These are phyloP conservation scores for Breviolum minutum DNA, from an alignment of 73 alveolate species.

Conservation along the genomic window DNA sequence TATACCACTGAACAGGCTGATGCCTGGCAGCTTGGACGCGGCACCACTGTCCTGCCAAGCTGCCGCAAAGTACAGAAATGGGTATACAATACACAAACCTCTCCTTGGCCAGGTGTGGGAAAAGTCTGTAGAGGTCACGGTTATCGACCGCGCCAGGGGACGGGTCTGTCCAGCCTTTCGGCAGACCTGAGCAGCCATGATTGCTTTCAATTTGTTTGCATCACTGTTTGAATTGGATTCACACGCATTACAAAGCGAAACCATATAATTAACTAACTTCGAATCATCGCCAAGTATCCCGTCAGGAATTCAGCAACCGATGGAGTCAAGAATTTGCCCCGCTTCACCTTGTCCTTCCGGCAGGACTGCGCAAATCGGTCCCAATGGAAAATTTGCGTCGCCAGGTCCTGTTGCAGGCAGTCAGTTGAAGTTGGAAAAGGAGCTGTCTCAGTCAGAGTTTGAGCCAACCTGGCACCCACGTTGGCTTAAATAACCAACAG, in stretches of 20 bases:
- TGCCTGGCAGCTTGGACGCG: background rate
- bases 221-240: too few species aligned
- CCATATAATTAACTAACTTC: background rate
- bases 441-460: background rate
- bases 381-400: background rate
- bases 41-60: background rate
- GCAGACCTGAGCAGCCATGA: background rate
- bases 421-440: background rate
- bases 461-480: background rate
- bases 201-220: background rate
- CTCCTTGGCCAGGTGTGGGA: background rate
- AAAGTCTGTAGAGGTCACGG: background rate
- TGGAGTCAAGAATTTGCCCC: background rate
- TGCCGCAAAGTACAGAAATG: too few species aligned
- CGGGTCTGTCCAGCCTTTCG: background rate
- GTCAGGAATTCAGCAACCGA: background rate
- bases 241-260: background rate
- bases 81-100: background rate
- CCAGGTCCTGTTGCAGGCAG: background rate
- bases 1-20: background rate
- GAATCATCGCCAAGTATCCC: background rate
- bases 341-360: background rate
- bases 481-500: background rate
- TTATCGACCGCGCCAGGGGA: background rate
- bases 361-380: background rate